Conservation (phyloP, 2,329 filamentous ascomycete genomes). For the Pseudocercospora eumusae region DNA sequence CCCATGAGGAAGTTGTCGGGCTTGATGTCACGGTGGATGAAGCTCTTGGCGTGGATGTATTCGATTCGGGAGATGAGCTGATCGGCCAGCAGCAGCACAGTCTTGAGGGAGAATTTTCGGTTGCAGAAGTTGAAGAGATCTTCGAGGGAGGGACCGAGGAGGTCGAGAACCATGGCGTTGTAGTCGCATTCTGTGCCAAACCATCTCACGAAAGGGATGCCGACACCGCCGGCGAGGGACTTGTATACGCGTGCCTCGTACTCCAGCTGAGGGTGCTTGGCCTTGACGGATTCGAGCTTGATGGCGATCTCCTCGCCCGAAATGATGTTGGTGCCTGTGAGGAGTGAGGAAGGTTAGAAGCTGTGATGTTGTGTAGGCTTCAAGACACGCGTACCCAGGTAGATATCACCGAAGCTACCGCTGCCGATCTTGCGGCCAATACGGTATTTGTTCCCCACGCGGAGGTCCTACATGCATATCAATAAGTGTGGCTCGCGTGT, state of each 20-base stretch:
- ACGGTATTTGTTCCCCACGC: slow-evolving; percentile 99
- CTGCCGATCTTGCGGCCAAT: slow-evolving; percentile 99
- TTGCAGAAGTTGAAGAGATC: slow-evolving; percentile 99
- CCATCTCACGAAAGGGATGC: slow-evolving; percentile 98
- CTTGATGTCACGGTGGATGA: slow-evolving; percentile 99
- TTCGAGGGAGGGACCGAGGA: slow-evolving; percentile 92
- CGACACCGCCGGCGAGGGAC: slow-evolving; percentile 89
- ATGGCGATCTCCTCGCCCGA: slow-evolving; percentile 99
- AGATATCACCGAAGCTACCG: slow-evolving; percentile 97
- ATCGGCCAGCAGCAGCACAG: slow-evolving; percentile 90
- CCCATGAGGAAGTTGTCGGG: slow-evolving; percentile 99
- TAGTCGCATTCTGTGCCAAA: slow-evolving; percentile 99
- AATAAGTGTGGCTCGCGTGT: slow-evolving; percentile 35
- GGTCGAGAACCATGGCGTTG: slow-evolving; percentile 98
- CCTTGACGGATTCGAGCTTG: slow-evolving; percentile 99
- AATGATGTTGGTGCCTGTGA: slow-evolving; percentile 92
- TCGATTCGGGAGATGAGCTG: slow-evolving; percentile 99
- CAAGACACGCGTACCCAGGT: slow-evolving; percentile 64
- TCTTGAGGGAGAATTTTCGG: slow-evolving; percentile 99
- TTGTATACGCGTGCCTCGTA: slow-evolving; percentile 96
- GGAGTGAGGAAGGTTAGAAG: slow-evolving; percentile 11
- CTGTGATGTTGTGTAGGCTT: background rate
- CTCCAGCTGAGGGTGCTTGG: slow-evolving; percentile 97
- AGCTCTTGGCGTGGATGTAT: slow-evolving; percentile 99
- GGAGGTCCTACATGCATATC: slow-evolving; percentile 72